Evolutionary conservation across 225 moss, liverwort and hornwort genomes (phyloP).

Genomic region (Sphagnum contortum): DNA sequence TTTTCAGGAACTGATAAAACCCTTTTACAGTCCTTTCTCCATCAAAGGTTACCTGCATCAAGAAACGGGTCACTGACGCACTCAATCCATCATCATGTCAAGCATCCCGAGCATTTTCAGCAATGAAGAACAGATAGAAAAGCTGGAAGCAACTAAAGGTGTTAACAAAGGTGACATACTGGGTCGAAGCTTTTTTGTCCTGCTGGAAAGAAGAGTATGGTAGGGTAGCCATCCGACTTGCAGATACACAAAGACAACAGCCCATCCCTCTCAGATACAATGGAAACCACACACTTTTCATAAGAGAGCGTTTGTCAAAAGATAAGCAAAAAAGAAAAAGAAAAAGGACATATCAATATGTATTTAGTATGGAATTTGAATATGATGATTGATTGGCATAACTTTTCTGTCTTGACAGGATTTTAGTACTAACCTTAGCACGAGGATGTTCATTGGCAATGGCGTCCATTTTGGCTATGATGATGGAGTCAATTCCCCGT

Average conservation of each 20-base stretch:
- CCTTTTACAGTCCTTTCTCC: slow-evolving; percentile 54
- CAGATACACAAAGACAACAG: slow-evolving; percentile 1
- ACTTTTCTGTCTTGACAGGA: too few relatives aligned
- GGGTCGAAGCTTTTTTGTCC: slow-evolving; percentile 74
- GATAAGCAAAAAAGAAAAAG: too few relatives aligned
- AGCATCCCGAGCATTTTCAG: too few relatives aligned
- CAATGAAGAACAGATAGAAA: too few relatives aligned
- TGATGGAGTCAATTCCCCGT: slow-evolving; percentile 52
- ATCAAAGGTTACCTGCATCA: slow-evolving; percentile 48
- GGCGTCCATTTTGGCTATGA: slow-evolving; percentile 94
- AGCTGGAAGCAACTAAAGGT: not conserved
- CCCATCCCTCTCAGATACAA: not conserved
- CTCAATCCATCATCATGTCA: not conserved
- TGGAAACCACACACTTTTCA: too few relatives aligned
- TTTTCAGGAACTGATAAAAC: slow-evolving; percentile 60
- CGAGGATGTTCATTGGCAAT: slow-evolving; percentile 66
- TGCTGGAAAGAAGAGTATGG: slow-evolving; percentile 64
- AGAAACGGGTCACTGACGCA: not conserved
- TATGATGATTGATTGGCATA: too few relatives aligned
- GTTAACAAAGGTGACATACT: slow-evolving; percentile 21
- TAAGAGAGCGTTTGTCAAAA: too few relatives aligned
- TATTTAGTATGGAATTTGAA: too few relatives aligned
- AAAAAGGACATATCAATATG: too few relatives aligned
- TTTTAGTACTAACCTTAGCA: slow-evolving; percentile 31
- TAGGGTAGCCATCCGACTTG: slow-evolving; percentile 76